Percentiles rank a stretch among this genome's conserved stretches.
These are phyloP conservation scores for Saturnispora serradocipensis DNA, from an alignment of 805 yeast genomes.

Conservation along the genomic window DNA sequence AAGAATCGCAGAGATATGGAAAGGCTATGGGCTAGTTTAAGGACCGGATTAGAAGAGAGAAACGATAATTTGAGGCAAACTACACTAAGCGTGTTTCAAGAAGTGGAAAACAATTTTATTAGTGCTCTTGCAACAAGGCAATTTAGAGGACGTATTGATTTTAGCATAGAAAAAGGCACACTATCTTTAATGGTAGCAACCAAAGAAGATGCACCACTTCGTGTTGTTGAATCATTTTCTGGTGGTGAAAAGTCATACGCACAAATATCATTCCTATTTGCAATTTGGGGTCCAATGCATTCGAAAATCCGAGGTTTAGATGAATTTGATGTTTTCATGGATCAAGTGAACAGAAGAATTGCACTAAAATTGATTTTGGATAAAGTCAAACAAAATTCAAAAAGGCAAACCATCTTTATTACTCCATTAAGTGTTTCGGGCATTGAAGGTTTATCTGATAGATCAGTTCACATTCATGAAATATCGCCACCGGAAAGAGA, in stretches of 20 bases:
- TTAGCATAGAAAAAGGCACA: constrained; percentile 45
- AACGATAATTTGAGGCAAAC: constrained; percentile 33
- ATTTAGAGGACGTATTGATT: constrained; percentile 61
- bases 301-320: constrained; percentile 84
- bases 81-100: constrained; percentile 33
- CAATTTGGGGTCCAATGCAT: constrained; percentile 91
- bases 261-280: constrained; percentile 76
- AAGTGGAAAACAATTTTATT: constrained; percentile 49
- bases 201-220: constrained; percentile 43
- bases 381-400: constrained; percentile 52
- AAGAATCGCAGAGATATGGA: constrained; percentile 30
- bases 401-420: constrained; percentile 81
- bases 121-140: constrained; percentile 56
- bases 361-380: constrained; percentile 67
- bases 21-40: constrained; percentile 22
- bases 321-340: constrained; percentile 98
- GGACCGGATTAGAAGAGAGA: constrained; percentile 35
- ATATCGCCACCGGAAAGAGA: constrained; percentile 34
- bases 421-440: constrained; percentile 88
- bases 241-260: constrained; percentile 97
- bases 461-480: constrained; percentile 53
- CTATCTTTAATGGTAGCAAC: constrained; percentile 55
- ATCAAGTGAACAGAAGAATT: constrained; percentile 74
- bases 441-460: constrained; percentile 46
- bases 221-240: constrained; percentile 76